Base-by-base conservation (phyloP, 2,329 filamentous ascomycete genomes). In the Pestalotiopsis sp. region DNA sequence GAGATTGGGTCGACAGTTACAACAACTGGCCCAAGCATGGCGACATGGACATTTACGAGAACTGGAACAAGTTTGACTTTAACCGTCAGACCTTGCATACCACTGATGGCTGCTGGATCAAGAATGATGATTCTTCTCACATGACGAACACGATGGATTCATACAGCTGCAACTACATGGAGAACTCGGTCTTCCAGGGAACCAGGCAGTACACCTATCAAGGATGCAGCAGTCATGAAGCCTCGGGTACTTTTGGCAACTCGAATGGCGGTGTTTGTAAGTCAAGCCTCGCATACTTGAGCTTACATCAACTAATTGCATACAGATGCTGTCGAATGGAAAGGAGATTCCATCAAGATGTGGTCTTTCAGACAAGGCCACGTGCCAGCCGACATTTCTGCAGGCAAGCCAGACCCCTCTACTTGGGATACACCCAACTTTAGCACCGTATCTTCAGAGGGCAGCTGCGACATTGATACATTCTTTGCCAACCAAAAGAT, bases 31-130 rank as follows among this genome's bases (percentile, higher is more conserved):
- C 65, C 23, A 79, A 77, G 27, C 82, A 83, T 68, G 91, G 90
- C 69, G 90, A 92, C 78, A 85, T 92, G 71, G 90, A 92, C 75
- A 88, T 93, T 70, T 89, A 91, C 72, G 90, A 93, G 81, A 86
- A 86, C 65, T 90, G 90, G 77, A 91, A 92, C 79, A 76, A 83
- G 65, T 82, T 85, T 52, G 72, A 77, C 4, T 78, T 78, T 66
- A 90, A 92, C 79, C 79, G 82, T 68, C 85, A 92, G 78, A 79
- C 63, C 45, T 69, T 17, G 72, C 76, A 2, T n/a, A 41, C 13
- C 4, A 75, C 79, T 27, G 83, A 82, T 58, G 67, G 69, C 2
- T 85, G 83, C 74, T 73, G 56, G 4, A 71, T 85, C 58, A 38
- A 59, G 49, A 68, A 76, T 4, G 68, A 76, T 4, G 70, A 68